Evolutionary conservation across 2,329 filamentous ascomycete genomes (phyloP).

Genomic region (Dactylonectria estremocensis): DNA sequence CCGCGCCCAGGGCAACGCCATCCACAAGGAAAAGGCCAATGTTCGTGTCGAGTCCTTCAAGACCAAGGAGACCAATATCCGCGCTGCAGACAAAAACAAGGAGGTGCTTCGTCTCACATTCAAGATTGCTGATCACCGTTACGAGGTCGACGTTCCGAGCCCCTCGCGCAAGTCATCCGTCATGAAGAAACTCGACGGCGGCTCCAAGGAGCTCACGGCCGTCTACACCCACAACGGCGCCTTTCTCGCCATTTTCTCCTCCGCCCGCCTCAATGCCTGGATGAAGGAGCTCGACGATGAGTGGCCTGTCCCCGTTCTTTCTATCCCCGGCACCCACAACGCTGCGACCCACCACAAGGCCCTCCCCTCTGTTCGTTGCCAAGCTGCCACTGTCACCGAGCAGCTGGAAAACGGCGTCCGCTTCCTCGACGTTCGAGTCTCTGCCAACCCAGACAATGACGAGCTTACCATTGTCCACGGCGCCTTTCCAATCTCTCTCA

Average conservation of each 20-base stretch:
- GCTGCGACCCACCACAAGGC: constrained; percentile 88
- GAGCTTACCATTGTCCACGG: constrained; percentile 88
- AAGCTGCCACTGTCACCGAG: constrained; percentile 81
- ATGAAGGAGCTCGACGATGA: constrained; percentile 83
- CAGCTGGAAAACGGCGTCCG: constrained; percentile 93
- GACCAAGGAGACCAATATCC: constrained; percentile 70
- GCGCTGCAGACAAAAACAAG: constrained; percentile 69
- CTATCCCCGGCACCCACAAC: constrained; percentile 97
- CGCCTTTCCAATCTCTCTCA: constrained; percentile 89
- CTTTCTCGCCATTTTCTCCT: constrained; percentile 78
- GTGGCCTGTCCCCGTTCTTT: constrained; percentile 83
- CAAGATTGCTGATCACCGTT: constrained; percentile 68
- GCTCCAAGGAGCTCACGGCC: constrained; percentile 73
- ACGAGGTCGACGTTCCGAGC: constrained; percentile 82
- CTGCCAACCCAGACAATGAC: constrained; percentile 68
- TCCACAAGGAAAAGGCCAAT: constrained; percentile 73
- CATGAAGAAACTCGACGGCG: constrained; percentile 69
- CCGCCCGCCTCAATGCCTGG: constrained; percentile 80
- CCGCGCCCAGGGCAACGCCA: constrained; percentile 70
- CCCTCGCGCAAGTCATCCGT: constrained; percentile 71
- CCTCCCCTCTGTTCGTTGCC: constrained; percentile 93
- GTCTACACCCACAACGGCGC: constrained; percentile 73
- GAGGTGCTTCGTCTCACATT: constrained; percentile 84
- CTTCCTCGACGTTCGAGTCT: constrained; percentile 92
- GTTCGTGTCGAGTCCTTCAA: constrained; percentile 79